Percentiles rank a stretch among this genome's conserved stretches.
phyloP scores from a whole-genome alignment of 2,329 filamentous ascomycete species.

The Colletotrichum lupini region DNA sequence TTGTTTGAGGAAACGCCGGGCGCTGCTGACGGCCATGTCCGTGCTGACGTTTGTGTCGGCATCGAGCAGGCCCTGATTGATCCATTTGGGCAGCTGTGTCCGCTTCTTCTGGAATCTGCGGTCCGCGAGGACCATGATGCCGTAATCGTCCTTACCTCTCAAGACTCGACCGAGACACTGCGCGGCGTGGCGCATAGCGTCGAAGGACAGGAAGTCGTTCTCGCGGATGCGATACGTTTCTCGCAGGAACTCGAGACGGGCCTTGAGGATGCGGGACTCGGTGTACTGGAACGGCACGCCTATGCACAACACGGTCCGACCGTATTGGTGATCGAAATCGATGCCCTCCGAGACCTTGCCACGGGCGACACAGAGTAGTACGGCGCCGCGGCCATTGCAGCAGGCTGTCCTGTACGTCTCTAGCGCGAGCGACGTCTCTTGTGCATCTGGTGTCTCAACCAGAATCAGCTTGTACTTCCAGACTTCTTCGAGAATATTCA shows the following conservation, averaged over 20 bases:
- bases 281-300: constrained; percentile 99
- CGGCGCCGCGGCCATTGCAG: constrained; percentile 94
- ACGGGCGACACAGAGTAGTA: constrained; percentile 93
- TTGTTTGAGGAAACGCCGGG: constrained; percentile 87
- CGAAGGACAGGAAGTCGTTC: constrained; percentile 97
- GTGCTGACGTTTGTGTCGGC: constrained; percentile 91
- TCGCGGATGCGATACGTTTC: constrained; percentile 97
- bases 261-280: constrained; percentile 95
- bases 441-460: constrained; percentile 96
- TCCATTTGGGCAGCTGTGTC: constrained; percentile 94
- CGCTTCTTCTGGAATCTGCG: constrained; percentile 93
- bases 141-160: constrained; percentile 97
- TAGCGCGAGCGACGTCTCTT: constrained; percentile 94
- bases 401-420: constrained; percentile 98
- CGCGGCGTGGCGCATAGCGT: constrained; percentile 98
- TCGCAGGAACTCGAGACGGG: constrained; percentile 92
- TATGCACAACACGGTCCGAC: constrained; percentile 93
- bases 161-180: constrained; percentile 96
- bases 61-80: constrained; percentile 86
- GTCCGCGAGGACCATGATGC: constrained; percentile 99
- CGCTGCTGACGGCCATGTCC: constrained; percentile 91
- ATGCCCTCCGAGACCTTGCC: constrained; percentile 98
- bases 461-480: constrained; percentile 99
- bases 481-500: constrained; percentile 96
- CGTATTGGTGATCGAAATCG: constrained; percentile 99